A percentile compares a stretch with the other conserved stretches of the same genome.
Conservation (phyloP, 2,329 filamentous ascomycete genomes). For the Coniochaeta sp. region DNA sequence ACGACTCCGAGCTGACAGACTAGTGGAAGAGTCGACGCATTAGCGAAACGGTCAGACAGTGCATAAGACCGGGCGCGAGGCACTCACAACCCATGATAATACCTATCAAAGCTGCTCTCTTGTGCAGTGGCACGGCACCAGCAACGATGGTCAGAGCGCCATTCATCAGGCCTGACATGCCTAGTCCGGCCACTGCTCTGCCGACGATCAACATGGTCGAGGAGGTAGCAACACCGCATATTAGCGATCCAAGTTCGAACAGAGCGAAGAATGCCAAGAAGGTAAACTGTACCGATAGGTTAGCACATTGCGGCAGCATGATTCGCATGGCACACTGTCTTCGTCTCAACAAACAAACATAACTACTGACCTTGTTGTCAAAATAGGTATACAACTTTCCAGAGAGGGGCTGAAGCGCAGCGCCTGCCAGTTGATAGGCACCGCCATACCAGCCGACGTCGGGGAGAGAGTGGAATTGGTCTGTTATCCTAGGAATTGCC, state of each 20-base stretch:
- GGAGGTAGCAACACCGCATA: slow-evolving; percentile 42
- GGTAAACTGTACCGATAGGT: slow-evolving; percentile 20
- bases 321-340: not conserved
- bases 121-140: slow-evolving; percentile 27
- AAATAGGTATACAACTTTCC: slow-evolving; percentile 43
- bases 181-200: slow-evolving; percentile 44
- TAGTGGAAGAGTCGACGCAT: slow-evolving; percentile 1
- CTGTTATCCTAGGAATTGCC: slow-evolving; percentile 13
- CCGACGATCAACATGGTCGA: slow-evolving; percentile 47
- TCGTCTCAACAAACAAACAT: not conserved
- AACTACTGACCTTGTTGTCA: slow-evolving; percentile 23
- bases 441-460: slow-evolving; percentile 17
- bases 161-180: slow-evolving; percentile 42
- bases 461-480: slow-evolving; percentile 17
- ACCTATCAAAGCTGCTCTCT: slow-evolving; percentile 21
- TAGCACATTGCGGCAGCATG: not conserved
- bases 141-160: slow-evolving; percentile 44
- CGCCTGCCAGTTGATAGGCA: slow-evolving; percentile 25
- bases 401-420: slow-evolving; percentile 40
- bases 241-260: slow-evolving; percentile 47
- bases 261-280: slow-evolving; percentile 34
- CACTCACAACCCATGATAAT: slow-evolving; percentile 14
- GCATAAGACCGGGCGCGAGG: not conserved
- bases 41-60: not conserved
- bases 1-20: slow-evolving; percentile 35